phyloP scores from a whole-genome alignment of 768 basidiomycete genomes.

The Lactarius psammicola region DNA sequence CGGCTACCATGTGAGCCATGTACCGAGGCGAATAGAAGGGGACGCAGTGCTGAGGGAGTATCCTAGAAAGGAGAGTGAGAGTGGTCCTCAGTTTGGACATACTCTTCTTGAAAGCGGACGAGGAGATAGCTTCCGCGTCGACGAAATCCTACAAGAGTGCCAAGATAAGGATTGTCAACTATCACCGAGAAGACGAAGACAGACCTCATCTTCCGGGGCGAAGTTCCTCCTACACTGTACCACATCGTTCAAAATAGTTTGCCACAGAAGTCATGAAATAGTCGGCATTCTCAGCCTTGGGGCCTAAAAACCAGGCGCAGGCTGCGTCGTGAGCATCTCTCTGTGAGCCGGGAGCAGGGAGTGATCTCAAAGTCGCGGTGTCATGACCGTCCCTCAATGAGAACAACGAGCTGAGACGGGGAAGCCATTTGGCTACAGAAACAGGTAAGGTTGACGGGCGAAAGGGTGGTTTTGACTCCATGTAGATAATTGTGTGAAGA shows the following conservation, averaged over 20 bases:
- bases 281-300: constrained; percentile 40
- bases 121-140: constrained; percentile 25
- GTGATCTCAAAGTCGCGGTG: neutral
- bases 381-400: neutral
- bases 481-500: neutral
- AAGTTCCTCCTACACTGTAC: constrained; percentile 33
- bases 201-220: constrained; percentile 35
- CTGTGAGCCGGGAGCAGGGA: constrained; percentile 9
- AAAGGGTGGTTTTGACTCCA: constrained; percentile 1
- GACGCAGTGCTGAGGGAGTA: constrained; percentile 37
- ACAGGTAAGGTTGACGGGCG: neutral
- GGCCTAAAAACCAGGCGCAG: constrained; percentile 42
- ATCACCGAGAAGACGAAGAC: constrained; percentile 7
- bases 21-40: constrained; percentile 45
- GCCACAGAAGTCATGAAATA: constrained; percentile 34
- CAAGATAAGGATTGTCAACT: neutral
- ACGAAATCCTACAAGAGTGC: constrained; percentile 30
- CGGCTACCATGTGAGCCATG: constrained; percentile 42
- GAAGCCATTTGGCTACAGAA: constrained; percentile 18
- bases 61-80: constrained; percentile 23
- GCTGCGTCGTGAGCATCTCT: constrained; percentile 32
- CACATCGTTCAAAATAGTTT: constrained; percentile 32
- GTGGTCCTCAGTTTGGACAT: constrained; percentile 30
- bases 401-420: neutral
- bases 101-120: constrained; percentile 29